Percentiles rank a stretch among this genome's conserved stretches.
Conservation (phyloP, 768 basidiomycete genomes). For the Leucogyrophana mollusca region DNA sequence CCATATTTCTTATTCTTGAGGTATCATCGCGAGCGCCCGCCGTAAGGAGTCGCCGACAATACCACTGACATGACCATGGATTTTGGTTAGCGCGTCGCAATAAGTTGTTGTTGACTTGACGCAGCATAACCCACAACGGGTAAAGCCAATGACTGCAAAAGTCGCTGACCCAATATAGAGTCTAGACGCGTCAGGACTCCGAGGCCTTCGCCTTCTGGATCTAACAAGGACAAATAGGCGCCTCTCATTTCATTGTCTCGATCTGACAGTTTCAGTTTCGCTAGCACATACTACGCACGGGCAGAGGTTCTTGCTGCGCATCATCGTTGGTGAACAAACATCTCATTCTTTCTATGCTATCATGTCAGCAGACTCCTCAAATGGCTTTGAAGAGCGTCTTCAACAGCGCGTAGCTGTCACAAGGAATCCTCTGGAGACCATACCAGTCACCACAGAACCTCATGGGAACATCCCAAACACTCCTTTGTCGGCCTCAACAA, state of each 20-base stretch:
- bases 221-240: conserved; percentile 21
- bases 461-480: conserved; percentile 84
- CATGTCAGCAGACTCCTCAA: conserved; percentile 31
- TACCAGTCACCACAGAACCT: conserved; percentile 38
- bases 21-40: conserved; percentile 30
- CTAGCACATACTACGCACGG: too few relatives aligned
- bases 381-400: conserved; percentile 43
- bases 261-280: too few relatives aligned
- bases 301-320: too few relatives aligned
- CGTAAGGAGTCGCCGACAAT: conserved; percentile 16
- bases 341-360: conserved; percentile 14
- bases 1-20: conserved; percentile 67
- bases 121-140: conserved; percentile 16
- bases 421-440: conserved; percentile 50
- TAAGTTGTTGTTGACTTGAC: conserved; percentile 2
- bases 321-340: conserved; percentile 3
- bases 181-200: background rate
- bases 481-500: conserved; percentile 69
- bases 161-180: too few relatives aligned
- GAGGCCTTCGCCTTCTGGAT: background rate
- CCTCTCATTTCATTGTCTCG: too few relatives aligned
- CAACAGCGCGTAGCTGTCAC: conserved; percentile 36
- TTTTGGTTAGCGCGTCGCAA: background rate
- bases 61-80: too few relatives aligned
- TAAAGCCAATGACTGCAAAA: background rate